Percentiles rank a stretch among this genome's conserved stretches.
phyloP scores from a whole-genome alignment of 2,329 filamentous ascomycete species.

The Pseudogymnoascus sp. region DNA sequence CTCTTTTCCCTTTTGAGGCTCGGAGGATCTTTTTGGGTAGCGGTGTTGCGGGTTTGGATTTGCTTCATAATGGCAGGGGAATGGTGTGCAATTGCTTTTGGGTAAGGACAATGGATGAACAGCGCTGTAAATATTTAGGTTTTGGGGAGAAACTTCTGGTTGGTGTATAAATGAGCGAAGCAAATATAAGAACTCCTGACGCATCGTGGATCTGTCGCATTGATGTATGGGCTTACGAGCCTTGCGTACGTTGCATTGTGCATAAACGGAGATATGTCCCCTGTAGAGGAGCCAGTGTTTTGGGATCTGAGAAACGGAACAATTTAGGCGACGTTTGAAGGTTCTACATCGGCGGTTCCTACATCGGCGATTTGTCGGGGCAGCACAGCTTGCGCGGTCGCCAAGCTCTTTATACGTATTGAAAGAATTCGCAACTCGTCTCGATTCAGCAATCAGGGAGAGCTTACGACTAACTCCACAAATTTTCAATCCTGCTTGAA shows the following conservation, averaged over 20 bases:
- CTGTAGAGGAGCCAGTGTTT: neutral
- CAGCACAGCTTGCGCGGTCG: neutral
- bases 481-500: neutral
- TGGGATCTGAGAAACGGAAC: neutral
- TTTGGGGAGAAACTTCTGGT: neutral
- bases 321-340: neutral
- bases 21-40: neutral
- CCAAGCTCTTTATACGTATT: neutral
- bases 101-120: neutral
- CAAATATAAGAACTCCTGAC: neutral
- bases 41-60: neutral
- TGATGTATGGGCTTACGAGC: conserved; percentile 2
- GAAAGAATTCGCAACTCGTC: neutral
- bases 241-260: neutral
- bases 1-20: neutral
- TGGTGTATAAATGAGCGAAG: conserved; percentile 8
- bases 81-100: neutral
- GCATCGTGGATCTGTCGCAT: neutral
- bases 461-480: conserved; percentile 7
- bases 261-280: neutral
- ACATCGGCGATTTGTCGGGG: neutral
- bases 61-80: conserved; percentile 4
- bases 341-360: neutral
- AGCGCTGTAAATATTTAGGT: conserved; percentile 2
- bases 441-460: neutral